These are phyloP conservation scores for Citrullus amarus DNA, from an alignment of 306 rosid genomes.

Conservation along the genomic window DNA sequence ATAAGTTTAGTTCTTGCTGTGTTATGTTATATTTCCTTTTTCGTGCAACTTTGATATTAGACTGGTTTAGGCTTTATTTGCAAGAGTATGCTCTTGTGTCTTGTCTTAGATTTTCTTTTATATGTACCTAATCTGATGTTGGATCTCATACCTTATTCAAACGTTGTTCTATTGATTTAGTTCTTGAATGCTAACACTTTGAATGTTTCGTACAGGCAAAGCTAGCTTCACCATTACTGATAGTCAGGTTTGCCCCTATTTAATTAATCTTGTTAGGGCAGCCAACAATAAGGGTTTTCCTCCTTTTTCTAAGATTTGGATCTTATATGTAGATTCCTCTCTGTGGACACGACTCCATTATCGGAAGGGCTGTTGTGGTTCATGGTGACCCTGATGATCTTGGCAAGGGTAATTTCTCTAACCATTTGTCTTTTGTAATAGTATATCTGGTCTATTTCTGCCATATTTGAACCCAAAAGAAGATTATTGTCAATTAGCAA, in stretches of 20 bases:
- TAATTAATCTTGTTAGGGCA: background rate
- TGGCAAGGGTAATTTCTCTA: conserved; percentile 58
- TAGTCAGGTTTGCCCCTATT: conserved; percentile 34
- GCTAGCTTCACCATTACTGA: conserved; percentile 50
- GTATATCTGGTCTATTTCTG: background rate
- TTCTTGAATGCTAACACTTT: background rate
- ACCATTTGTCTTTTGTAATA: background rate
- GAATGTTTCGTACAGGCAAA: conserved; percentile 39
- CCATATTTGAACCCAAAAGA: background rate
- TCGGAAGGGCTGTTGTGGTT: conserved; percentile 97
- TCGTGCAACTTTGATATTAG: background rate
- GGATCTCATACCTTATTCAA: background rate
- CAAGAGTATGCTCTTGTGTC: background rate
- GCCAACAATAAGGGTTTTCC: background rate
- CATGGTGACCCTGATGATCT: conserved; percentile 92
- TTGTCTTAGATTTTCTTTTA: background rate
- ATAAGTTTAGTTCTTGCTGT: background rate
- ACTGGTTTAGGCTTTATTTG: background rate
- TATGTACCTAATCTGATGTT: background rate
- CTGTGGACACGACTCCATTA: conserved; percentile 58
- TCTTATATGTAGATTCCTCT: conserved; percentile 67
- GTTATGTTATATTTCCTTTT: background rate
- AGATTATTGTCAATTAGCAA: background rate
- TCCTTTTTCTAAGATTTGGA: conserved; percentile 6
- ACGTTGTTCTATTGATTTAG: background rate